Base-by-base conservation (phyloP, 1,284 basidiomycete genomes). In the Schizopora paradoxa region DNA sequence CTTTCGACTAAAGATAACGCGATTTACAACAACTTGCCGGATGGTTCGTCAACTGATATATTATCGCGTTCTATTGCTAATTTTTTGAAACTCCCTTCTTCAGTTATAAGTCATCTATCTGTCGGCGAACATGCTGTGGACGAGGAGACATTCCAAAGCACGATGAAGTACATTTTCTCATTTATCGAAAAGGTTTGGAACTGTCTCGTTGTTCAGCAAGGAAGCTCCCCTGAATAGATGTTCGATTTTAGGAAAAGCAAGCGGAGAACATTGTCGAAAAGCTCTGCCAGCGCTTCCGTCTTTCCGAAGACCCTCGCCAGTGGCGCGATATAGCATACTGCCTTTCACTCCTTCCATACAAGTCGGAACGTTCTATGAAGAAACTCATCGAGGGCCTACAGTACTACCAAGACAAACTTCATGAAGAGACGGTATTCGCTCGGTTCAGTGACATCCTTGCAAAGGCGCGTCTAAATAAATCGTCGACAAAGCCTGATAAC, bases 301-400 rank as follows among this genome's bases (percentile, higher is more conserved):
- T 92, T 4, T 83, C 90, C 0, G 85, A 88, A 32, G 91, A 95
- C 21, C 79, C 91, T 22, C 75, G 95, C 19, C 95, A 98, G 63
- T 99, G 96, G 95, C 80, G 91, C 27, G 95, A 99, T 59, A 94
- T 99, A 52, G 91, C 94, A 0, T 98, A 86, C 68, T 99, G 96
- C 63, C 70, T 99, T 2, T 93, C 92, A 0, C 68, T 98, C 2
- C 72, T 99, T 22, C 94, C 93, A 0, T 99, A 91, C 84, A 98
- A 98, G 65, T 94, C 91, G 1, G 95, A 99, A 56, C 78, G 90
- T 14, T 93, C 91, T 0, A 78, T 98, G 61, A 97, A 96, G 79
- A 97, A 94, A 65, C 78, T 99, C 51, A 90, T 94, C 57, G 94
- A 98, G 52, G 91, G 91, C 0, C 63, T 96, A 37, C 86, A 83